Evolutionary conservation across 2,329 filamentous ascomycete genomes (phyloP), one percentile per base, ranked within the genome.

Genomic region (Fusarium domesticum): DNA sequence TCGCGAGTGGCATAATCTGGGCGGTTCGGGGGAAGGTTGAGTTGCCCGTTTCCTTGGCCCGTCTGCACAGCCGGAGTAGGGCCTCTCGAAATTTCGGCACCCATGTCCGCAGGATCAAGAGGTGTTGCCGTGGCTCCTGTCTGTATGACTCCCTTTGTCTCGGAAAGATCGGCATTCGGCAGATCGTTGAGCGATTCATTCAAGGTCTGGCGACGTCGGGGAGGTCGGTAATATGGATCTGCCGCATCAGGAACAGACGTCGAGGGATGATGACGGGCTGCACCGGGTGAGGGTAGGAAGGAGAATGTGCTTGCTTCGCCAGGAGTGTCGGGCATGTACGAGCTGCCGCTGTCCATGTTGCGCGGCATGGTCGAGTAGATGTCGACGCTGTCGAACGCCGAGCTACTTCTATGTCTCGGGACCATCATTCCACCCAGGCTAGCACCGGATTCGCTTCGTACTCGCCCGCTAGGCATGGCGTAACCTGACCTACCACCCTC

Each of bases 1-100:
- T 98, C 93, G 43, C 93, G 85, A 1, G 92, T 93, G 2, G 91
- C 85, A 62, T 97, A 97, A 62, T 98, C 92, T 2, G 87, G 84
- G 36, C 82, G 77, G 17, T 81, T 83, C 2, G 74, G 70, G 28
- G 78, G 73, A 25, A 76, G 65, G 45, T 69, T 64, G 20, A 66
- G 48, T 16, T 60, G 56, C n/a, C 61, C 53, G 18, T 62, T 60
- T 25, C 53, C 57, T 6, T 54, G 56, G 30, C 54, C 56, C 35
- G 67, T 56, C 2, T 71, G 71, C 11, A 33, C 38, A 1, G 71
- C 70, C 3, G 75, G 72, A 3, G 75, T 75, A 11, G 65, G 65
- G 15, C 69, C 71, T 16, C 70, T 66, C 3, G 69, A 67, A 16
- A 70, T 66, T 39, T 73, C 67, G 3, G 63, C 59, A 6, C 69